Evolutionary conservation across 208 protist genomes (phyloP), one percentile per base, ranked within the genome.

Genomic region (Phytomonas francai): DNA sequence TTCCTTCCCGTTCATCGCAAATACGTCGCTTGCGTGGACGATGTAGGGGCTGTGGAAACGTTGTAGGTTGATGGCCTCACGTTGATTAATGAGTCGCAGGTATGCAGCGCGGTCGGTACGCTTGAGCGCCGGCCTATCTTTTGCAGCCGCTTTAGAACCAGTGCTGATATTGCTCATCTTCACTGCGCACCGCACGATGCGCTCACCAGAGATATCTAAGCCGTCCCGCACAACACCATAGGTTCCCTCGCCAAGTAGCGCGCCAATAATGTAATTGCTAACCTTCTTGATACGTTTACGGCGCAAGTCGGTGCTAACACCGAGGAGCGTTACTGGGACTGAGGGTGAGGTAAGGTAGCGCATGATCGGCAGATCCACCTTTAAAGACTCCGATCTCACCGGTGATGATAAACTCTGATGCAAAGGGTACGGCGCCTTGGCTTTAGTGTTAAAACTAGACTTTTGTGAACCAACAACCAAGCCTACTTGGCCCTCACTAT

Each of bases 251-350:
- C 89, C 89, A 12, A 92, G 73, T 25, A 95, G 68, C 3, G 84
- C 77, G 19, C 89, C 89, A 12, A 95, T 74, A 51, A 95, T 82
- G 73, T 95, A 95, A 68, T 79, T 76, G 56, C 80, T 88, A 14
- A 95, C 85, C 63, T 85, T 78, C 73, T 95, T 95, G 34, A 93
- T 78, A 32, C 84, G 84, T 73, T 95, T 95, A 19, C 81, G 76
- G 22, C 87, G 79, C 2, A 85, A 71, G 32, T 81, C 72, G 32
- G 62, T 31, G 27, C 64, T 69, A 27, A 85, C 79, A 4, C 76
- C 72, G 71, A 78, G 67, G 0, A 93, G 70, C 29, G 87, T 90
- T 27, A 93, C 75, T 3, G 67, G 83, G 76, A 12, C 54, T 70
- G 25, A 42, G 33, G 59, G 14, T 33, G 7, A n/a, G 61, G 61